phyloP scores from a whole-genome alignment of 768 basidiomycete genomes.

The Kwoniella heveanensis region DNA sequence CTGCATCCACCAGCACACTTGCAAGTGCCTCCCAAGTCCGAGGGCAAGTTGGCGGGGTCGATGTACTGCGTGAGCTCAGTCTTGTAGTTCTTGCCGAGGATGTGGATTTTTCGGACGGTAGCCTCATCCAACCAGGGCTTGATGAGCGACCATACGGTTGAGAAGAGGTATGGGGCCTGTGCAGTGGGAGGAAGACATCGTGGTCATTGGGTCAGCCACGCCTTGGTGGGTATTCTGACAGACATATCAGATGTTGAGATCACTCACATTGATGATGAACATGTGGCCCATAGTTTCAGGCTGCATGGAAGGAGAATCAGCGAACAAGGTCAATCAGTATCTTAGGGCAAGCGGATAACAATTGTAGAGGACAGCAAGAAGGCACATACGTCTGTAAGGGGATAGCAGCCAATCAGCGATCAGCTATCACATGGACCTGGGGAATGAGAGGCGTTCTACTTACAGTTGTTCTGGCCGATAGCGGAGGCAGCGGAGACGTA shows the following conservation, averaged over 20 bases:
- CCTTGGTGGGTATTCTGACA: too few relatives aligned
- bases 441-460: too few relatives aligned
- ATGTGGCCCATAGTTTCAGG: slow-evolving; percentile 81
- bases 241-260: background rate
- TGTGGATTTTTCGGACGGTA: slow-evolving; percentile 91
- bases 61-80: slow-evolving; percentile 79
- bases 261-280: slow-evolving; percentile 85
- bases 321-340: too few relatives aligned
- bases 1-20: slow-evolving; percentile 78
- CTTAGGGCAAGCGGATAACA: background rate
- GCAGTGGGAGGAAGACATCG: background rate
- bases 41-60: slow-evolving; percentile 76
- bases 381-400: slow-evolving; percentile 19
- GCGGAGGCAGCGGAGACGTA: slow-evolving; percentile 74
- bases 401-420: background rate
- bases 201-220: too few relatives aligned
- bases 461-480: slow-evolving; percentile 82
- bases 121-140: slow-evolving; percentile 94
- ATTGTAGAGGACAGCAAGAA: background rate
- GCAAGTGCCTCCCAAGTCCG: slow-evolving; percentile 81
- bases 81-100: slow-evolving; percentile 76
- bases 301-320: too few relatives aligned
- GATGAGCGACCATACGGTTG: slow-evolving; percentile 81
- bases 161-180: slow-evolving; percentile 80
- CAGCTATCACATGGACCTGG: background rate